Conservation (phyloP, 1,284 basidiomycete genomes). For the Tremellales sp. region DNA sequence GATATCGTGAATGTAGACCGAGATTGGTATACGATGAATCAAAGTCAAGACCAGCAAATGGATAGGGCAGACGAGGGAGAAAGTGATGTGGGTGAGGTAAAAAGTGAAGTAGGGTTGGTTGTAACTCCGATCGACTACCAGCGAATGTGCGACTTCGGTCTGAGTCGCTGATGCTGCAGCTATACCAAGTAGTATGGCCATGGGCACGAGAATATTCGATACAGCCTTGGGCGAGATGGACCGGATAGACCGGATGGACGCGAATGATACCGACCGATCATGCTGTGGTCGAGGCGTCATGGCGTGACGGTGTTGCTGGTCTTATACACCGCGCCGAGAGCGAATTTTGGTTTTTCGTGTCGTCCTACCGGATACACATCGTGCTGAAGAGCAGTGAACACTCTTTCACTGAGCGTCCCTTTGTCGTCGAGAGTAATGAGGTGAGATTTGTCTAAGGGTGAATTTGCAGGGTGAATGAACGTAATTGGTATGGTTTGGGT, state of each 20-base stretch:
- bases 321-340: neutral
- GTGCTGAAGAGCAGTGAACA: too few species aligned
- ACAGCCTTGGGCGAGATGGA: constrained; percentile 1
- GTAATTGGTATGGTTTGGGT: too few species aligned
- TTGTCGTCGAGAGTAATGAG: too few species aligned
- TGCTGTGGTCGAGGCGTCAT: neutral
- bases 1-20: constrained; percentile 15
- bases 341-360: neutral
- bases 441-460: too few species aligned
- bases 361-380: too few species aligned
- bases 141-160: constrained; percentile 43
- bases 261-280: constrained; percentile 1
- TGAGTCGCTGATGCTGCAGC: constrained; percentile 41
- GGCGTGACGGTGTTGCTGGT: neutral
- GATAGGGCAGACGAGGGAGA: constrained; percentile 40
- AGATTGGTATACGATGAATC: constrained; percentile 6
- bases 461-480: too few species aligned
- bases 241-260: constrained; percentile 4
- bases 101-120: constrained; percentile 48
- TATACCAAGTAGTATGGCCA: constrained; percentile 37
- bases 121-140: constrained; percentile 25
- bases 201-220: constrained; percentile 20
- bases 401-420: too few species aligned
- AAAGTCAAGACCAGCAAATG: constrained; percentile 29
- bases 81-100: constrained; percentile 47